These are phyloP conservation scores for Clavispora fructus DNA, from an alignment of 805 yeast species.

Conservation along the genomic window DNA sequence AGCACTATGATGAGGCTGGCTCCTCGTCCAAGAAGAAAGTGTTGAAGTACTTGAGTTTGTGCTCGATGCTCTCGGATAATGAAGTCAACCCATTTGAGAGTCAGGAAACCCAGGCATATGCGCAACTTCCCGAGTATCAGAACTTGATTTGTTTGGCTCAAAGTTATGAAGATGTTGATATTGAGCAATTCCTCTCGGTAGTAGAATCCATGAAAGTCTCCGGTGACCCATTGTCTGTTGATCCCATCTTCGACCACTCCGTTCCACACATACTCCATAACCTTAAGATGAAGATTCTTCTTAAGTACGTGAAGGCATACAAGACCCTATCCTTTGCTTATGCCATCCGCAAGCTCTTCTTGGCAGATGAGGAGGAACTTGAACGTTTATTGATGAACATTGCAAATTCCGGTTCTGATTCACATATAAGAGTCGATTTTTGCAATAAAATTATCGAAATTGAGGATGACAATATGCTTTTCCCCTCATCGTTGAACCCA, in stretches of 20 bases:
- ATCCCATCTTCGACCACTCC: slow-evolving; percentile 27
- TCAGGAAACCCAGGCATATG: slow-evolving; percentile 59
- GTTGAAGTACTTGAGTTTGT: slow-evolving; percentile 56
- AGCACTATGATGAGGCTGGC: slow-evolving; percentile 42
- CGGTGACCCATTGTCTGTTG: slow-evolving; percentile 23
- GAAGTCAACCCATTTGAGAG: slow-evolving; percentile 69
- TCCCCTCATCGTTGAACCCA: slow-evolving; percentile 18
- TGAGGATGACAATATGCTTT: slow-evolving; percentile 1
- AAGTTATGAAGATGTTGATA: slow-evolving; percentile 26
- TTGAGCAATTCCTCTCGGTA: slow-evolving; percentile 15
- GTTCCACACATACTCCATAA: slow-evolving; percentile 21
- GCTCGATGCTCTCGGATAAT: slow-evolving; percentile 57
- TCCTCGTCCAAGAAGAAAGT: slow-evolving; percentile 46
- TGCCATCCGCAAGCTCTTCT: slow-evolving; percentile 17
- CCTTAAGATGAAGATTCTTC: slow-evolving; percentile 26
- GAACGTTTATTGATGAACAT: slow-evolving; percentile 25
- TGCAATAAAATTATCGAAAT: slow-evolving; percentile 17
- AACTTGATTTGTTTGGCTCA: slow-evolving; percentile 24
- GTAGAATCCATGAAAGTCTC: slow-evolving; percentile 13
- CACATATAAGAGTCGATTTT: slow-evolving; percentile 26
- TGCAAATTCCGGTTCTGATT: slow-evolving; percentile 25
- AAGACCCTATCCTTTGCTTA: slow-evolving; percentile 24
- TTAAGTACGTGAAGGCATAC: slow-evolving; percentile 28
- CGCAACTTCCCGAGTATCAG: slow-evolving; percentile 17
- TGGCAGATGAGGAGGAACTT: slow-evolving; percentile 18